phyloP scores from a whole-genome alignment of 2,329 filamentous ascomycete genomes.

The Chrysosporium queenslandicum region DNA sequence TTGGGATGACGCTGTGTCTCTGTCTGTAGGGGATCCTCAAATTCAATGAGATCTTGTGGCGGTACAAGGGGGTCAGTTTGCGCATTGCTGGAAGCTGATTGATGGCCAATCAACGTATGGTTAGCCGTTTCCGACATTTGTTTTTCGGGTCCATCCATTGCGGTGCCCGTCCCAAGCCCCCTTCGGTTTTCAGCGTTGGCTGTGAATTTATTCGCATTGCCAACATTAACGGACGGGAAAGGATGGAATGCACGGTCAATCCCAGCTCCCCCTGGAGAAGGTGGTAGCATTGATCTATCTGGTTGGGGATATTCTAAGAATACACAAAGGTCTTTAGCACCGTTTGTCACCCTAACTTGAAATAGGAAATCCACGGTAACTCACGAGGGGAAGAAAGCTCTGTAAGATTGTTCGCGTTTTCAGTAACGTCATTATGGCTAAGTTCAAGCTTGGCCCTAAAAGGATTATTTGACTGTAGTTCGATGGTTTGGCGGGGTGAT shows the following conservation, averaged over 20 bases:
- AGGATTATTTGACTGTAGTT: constrained; percentile 13
- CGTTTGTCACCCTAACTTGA: too few relatives aligned
- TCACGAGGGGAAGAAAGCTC: neutral
- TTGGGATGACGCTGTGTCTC: neutral
- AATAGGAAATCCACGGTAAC: neutral
- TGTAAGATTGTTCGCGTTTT: neutral
- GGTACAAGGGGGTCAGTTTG: neutral
- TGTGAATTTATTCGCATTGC: too few relatives aligned
- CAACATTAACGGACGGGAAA: too few relatives aligned
- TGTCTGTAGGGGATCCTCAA: neutral
- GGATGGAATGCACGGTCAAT: too few relatives aligned
- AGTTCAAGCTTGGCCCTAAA: constrained; percentile 6
- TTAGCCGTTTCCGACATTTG: neutral
- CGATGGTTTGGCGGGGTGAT: neutral
- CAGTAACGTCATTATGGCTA: neutral
- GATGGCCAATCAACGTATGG: neutral
- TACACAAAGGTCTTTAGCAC: too few relatives aligned
- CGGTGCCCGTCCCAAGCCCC: too few relatives aligned
- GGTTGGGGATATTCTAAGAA: too few relatives aligned
- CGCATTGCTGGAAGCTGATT: neutral
- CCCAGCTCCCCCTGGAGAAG: too few relatives aligned
- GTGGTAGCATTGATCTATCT: too few relatives aligned
- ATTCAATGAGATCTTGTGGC: neutral
- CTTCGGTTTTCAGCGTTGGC: too few relatives aligned
- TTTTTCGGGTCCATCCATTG: neutral